These are phyloP conservation scores for Fonsecaea erecta DNA, from an alignment of 2,329 filamentous ascomycete species.

Conservation along the genomic window DNA sequence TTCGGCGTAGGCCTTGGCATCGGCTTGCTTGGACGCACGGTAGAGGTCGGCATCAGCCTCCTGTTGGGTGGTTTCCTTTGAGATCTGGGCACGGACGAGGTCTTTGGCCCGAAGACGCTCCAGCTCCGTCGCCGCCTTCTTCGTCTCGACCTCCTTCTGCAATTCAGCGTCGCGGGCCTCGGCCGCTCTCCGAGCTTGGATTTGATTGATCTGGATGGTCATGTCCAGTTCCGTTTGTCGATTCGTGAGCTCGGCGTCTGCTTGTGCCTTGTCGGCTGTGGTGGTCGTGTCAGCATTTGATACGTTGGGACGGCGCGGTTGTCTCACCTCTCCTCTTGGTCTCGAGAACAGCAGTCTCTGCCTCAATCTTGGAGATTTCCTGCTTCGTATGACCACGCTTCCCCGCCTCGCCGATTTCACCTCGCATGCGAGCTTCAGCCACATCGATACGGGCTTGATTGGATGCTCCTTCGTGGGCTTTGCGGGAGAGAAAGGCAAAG, in stretches of 20 bases:
- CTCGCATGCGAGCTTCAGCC: slow-evolving; percentile 64
- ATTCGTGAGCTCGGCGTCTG: slow-evolving; percentile 75
- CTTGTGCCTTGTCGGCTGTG: slow-evolving; percentile 73
- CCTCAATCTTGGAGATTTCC: slow-evolving; percentile 85
- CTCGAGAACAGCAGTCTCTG: slow-evolving; percentile 81
- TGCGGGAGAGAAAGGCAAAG: slow-evolving; percentile 79
- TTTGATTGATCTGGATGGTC: slow-evolving; percentile 75
- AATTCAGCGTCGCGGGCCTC: slow-evolving; percentile 80
- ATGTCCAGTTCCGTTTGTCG: slow-evolving; percentile 73
- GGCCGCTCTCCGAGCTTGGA: slow-evolving; percentile 72
- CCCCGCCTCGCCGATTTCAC: slow-evolving; percentile 69
- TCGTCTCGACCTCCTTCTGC: slow-evolving; percentile 75
- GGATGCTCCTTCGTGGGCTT: slow-evolving; percentile 82
- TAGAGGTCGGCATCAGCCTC: slow-evolving; percentile 57
- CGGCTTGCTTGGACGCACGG: slow-evolving; percentile 57
- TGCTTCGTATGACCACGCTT: slow-evolving; percentile 81
- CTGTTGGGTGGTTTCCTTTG: slow-evolving; percentile 50
- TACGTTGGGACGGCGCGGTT: no score
- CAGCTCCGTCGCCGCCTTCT: slow-evolving; percentile 77
- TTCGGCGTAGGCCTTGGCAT: slow-evolving; percentile 52
- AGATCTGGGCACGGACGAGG: slow-evolving; percentile 72
- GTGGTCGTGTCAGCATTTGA: not conserved
- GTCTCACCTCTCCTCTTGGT: slow-evolving; percentile 70
- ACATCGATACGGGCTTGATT: slow-evolving; percentile 74
- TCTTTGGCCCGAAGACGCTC: slow-evolving; percentile 77